Conservation (phyloP, 1,284 basidiomycete genomes). For the Phlebopus sp. region DNA sequence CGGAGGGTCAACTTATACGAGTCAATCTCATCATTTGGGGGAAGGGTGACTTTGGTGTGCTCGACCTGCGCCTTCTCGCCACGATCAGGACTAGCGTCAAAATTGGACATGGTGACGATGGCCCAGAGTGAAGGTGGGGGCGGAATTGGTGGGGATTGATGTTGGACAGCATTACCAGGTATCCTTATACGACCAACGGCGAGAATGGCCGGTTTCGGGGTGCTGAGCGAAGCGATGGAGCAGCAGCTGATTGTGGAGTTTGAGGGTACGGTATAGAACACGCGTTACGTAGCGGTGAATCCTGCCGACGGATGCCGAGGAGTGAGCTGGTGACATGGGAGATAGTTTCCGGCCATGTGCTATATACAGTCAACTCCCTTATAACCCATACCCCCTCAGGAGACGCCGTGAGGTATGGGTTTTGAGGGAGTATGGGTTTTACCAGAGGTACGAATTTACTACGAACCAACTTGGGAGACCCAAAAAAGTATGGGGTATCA, state of each 20-base stretch:
- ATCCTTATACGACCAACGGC: conserved; percentile 5
- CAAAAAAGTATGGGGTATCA: too few relatives aligned
- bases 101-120: conserved; percentile 11
- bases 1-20: conserved; percentile 21
- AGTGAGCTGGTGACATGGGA: background rate
- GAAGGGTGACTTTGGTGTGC: background rate
- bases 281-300: too few relatives aligned
- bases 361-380: too few relatives aligned
- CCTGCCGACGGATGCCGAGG: background rate
- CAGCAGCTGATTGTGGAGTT: too few relatives aligned
- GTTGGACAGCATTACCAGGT: conserved; percentile 3
- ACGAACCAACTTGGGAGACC: too few relatives aligned
- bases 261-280: too few relatives aligned
- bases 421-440: too few relatives aligned
- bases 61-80: conserved; percentile 12
- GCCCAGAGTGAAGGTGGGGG: conserved; percentile 1
- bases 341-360: background rate
- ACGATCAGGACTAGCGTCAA: conserved; percentile 2
- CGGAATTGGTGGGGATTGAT: background rate
- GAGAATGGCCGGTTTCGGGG: conserved; percentile 7
- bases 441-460: too few relatives aligned
- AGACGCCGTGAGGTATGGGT: too few relatives aligned
- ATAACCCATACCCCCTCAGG: too few relatives aligned
- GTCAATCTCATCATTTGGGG: conserved; percentile 20
- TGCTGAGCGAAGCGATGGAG: conserved; percentile 7